A percentile compares a stretch with the other conserved stretches of the same genome.
Conservation (phyloP, 345 rosid species). For the Fremontodendron californicum region DNA sequence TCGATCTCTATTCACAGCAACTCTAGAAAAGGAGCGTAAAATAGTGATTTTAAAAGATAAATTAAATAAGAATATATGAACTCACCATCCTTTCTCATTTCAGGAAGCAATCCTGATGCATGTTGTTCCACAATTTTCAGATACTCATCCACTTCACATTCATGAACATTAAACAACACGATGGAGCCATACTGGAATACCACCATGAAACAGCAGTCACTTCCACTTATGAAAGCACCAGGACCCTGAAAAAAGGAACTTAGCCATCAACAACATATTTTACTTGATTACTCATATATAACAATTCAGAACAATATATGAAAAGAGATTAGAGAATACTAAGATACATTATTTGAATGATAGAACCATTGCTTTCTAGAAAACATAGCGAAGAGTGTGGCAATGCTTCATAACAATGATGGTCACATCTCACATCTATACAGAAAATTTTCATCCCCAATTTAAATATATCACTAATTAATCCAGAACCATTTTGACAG, state of each 20-base stretch:
- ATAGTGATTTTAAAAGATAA: not conserved
- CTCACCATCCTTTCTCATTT: slow-evolving; percentile 96
- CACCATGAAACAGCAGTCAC: slow-evolving; percentile 81
- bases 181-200: slow-evolving; percentile 93
- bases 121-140: slow-evolving; percentile 80
- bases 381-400: not conserved
- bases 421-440: not conserved
- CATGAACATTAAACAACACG: slow-evolving; percentile 77
- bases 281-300: not conserved
- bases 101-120: slow-evolving; percentile 86
- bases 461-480: not conserved
- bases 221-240: slow-evolving; percentile 63
- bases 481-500: not conserved
- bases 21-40: not conserved
- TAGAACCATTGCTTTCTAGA: not conserved
- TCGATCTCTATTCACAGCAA: not conserved
- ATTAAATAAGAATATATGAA: not conserved
- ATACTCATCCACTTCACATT: slow-evolving; percentile 79
- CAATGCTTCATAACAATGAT: not conserved
- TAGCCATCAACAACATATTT: not conserved
- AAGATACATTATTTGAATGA: not conserved
- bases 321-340: not conserved
- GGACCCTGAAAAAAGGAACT: slow-evolving; percentile 47
- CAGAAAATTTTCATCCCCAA: not conserved
- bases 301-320: not conserved